Conservation (phyloP, 768 basidiomycete species). For the Pleurotus pulmonarius region DNA sequence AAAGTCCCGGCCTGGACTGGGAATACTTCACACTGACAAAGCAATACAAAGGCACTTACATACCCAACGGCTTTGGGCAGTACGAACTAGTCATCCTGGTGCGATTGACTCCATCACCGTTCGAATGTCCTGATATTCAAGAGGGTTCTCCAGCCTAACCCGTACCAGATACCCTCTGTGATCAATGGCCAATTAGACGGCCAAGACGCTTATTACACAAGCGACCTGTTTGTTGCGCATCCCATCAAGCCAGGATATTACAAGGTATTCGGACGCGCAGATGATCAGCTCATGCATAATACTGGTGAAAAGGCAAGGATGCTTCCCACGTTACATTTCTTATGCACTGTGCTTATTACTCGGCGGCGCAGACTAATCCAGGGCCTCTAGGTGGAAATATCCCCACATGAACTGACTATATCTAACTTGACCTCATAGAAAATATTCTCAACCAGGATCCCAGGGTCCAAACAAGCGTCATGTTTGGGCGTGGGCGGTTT, state of each 20-base stretch:
- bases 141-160: slow-evolving; percentile 11
- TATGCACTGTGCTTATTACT: neutral
- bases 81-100: slow-evolving; percentile 38
- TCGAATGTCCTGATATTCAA: too few species aligned
- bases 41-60: slow-evolving; percentile 20
- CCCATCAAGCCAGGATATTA: slow-evolving; percentile 35
- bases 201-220: slow-evolving; percentile 34
- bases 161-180: slow-evolving; percentile 16
- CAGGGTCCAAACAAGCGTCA: slow-evolving; percentile 20
- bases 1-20: slow-evolving; percentile 21
- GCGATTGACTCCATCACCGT: slow-evolving; percentile 2
- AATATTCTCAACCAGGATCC: slow-evolving; percentile 27
- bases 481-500: slow-evolving; percentile 32
- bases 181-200: slow-evolving; percentile 34
- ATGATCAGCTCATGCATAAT: slow-evolving; percentile 37
- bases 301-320: slow-evolving; percentile 31
- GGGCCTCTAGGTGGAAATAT: slow-evolving; percentile 24
- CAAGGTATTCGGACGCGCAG: slow-evolving; percentile 32
- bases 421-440: slow-evolving; percentile 22
- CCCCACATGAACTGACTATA: slow-evolving; percentile 16
- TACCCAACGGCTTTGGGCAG: slow-evolving; percentile 25
- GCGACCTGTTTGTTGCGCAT: slow-evolving; percentile 41
- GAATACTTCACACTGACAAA: slow-evolving; percentile 27
- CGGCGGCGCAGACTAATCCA: slow-evolving; percentile 24
- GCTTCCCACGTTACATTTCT: neutral